Base-by-base conservation (phyloP, 2,329 filamentous ascomycete genomes). In the Fusarium sublunatum region DNA sequence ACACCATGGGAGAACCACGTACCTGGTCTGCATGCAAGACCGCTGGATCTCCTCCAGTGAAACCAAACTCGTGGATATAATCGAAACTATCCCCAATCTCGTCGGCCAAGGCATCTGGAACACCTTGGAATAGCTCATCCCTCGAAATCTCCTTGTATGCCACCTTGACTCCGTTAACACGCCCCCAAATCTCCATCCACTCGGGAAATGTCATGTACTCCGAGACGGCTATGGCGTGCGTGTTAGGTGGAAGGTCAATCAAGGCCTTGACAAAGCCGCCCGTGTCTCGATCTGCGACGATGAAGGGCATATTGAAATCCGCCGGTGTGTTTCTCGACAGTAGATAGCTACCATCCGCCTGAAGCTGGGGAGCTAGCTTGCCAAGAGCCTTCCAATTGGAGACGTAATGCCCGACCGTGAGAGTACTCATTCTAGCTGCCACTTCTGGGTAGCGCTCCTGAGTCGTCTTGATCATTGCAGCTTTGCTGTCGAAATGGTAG, bases 131-230 rank as follows among this genome's bases (percentile, higher is more conserved):
- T 2, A 63, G 50, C 6, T 62, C 41, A 0, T 67, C 58, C 22
- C 62, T 59, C 0, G 58, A 55, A n/a, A 60, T 39, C n/a, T 65
- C 58, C 15, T 67, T 62, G 13, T 57, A 67, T 50, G 34, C 61
- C 48, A 32, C 64, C 54, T 15, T 58, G 39, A n/a, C 64, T 34
- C 24, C 61, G 55, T n/a, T 67, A 41, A 9, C 54, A 51, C 36
- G 54, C 52, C 28, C 61, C 61, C 47, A 67, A 38, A 19, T 58
- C 45, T 9, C 55, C 42, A 19, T 56, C 58, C 19, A 49, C 22
- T 62, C 54, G 58, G 3, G 61, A 46, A 11, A 63, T 8, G 15
- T 67, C 58, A 1, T 63, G 2, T 59, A 51, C 24, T 46, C 31
- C 8, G 31, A 46, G 15, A 47, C 25, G 10, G 22, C 44, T 24